Evolutionary conservation across 2,329 filamentous ascomycete species (phyloP).

Genomic region (Xylariaceae sp.): DNA sequence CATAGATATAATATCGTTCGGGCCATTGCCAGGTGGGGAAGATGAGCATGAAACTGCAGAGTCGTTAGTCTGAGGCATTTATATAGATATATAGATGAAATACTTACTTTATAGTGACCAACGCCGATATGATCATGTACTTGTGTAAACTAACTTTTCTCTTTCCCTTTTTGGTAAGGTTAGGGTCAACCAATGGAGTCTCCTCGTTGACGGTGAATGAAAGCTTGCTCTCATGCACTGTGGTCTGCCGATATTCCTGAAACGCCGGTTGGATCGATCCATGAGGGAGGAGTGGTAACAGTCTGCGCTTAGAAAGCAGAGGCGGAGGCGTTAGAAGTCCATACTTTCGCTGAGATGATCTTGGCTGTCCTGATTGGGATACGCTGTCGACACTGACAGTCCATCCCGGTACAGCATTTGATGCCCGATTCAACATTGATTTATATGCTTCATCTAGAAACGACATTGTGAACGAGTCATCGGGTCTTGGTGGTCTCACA

Average conservation of each 20-base stretch:
- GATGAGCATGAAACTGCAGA: constrained; percentile 25
- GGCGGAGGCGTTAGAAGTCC: neutral
- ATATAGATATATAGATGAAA: neutral
- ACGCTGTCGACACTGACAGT: neutral
- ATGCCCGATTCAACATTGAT: no score
- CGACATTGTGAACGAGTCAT: neutral
- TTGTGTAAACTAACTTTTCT: constrained; percentile 24
- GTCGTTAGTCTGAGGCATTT: constrained; percentile 6
- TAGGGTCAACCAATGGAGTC: constrained; percentile 13
- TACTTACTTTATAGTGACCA: constrained; percentile 23
- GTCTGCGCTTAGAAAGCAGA: neutral
- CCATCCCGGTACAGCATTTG: neutral
- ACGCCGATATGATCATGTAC: constrained; percentile 13
- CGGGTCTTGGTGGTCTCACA: neutral
- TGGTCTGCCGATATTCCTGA: neutral
- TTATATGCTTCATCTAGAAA: no score
- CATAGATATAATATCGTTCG: constrained; percentile 47
- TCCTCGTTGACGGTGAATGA: constrained; percentile 19
- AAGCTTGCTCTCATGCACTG: constrained; percentile 2
- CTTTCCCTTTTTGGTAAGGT: constrained; percentile 23
- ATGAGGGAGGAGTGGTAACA: neutral
- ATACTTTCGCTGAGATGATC: neutral
- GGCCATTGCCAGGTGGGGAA: constrained; percentile 43
- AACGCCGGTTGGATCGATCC: neutral
- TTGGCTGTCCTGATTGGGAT: neutral